A percentile compares a stretch with the other conserved stretches of the same genome.
These are phyloP conservation scores for Pholiota conissans DNA, from an alignment of 768 basidiomycete genomes.

Conservation along the genomic window DNA sequence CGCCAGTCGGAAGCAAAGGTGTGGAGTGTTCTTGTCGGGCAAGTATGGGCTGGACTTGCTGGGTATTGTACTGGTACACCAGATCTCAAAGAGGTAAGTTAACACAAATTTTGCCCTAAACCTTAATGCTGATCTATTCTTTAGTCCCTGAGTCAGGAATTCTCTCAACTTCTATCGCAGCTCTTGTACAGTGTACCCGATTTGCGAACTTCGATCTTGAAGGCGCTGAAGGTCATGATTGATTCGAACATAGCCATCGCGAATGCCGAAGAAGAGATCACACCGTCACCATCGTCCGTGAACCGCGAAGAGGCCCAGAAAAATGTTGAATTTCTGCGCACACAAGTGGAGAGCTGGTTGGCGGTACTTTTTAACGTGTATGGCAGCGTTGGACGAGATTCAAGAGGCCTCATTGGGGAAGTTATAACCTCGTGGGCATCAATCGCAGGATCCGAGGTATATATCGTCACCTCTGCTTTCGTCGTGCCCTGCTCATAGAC, in stretches of 20 bases:
- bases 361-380: slow-evolving; percentile 98
- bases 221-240: slow-evolving; percentile 77
- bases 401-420: slow-evolving; percentile 77
- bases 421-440: slow-evolving; percentile 86
- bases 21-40: slow-evolving; percentile 91
- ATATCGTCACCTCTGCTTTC: slow-evolving; percentile 11
- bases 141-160: slow-evolving; percentile 72
- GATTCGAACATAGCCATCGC: slow-evolving; percentile 68
- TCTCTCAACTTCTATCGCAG: slow-evolving; percentile 90
- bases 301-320: slow-evolving; percentile 58
- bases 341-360: slow-evolving; percentile 89
- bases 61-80: slow-evolving; percentile 85
- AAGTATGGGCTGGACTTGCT: slow-evolving; percentile 89
- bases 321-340: slow-evolving; percentile 72
- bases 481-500: neutral
- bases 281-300: slow-evolving; percentile 38
- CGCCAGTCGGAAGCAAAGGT: slow-evolving; percentile 88
- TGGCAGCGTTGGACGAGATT: slow-evolving; percentile 76
- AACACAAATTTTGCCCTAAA: neutral
- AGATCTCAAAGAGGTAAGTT: slow-evolving; percentile 69
- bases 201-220: slow-evolving; percentile 80
- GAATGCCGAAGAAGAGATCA: slow-evolving; percentile 18
- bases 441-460: slow-evolving; percentile 72
- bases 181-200: slow-evolving; percentile 88
- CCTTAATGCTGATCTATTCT: neutral